Conservation (phyloP, 768 basidiomycete genomes). For the Rhodosporidiobolus sp. region DNA sequence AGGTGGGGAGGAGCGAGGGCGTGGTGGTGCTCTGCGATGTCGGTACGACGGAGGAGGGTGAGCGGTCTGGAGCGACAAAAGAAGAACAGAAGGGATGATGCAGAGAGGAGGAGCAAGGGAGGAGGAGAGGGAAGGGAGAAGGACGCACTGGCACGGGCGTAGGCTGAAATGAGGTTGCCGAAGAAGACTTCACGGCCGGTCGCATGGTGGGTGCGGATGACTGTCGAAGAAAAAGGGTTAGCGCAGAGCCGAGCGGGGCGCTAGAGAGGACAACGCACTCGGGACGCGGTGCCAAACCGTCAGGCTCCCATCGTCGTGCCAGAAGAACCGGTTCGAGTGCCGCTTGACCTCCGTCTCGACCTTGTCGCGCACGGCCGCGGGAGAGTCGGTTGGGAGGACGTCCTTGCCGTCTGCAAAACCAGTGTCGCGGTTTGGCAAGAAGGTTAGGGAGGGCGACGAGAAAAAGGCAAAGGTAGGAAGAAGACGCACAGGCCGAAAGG, state of each 20-base stretch:
- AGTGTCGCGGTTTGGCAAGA: no score
- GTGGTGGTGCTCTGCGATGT: conserved; percentile 1
- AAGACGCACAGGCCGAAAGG: background rate
- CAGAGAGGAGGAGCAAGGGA: background rate
- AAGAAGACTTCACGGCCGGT: conserved; percentile 5
- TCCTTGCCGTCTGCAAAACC: background rate
- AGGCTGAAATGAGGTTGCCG: conserved; percentile 3
- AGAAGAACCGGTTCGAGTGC: conserved; percentile 5
- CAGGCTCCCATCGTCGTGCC: conserved; percentile 7
- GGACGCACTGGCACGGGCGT: background rate
- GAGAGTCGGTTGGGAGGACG: background rate
- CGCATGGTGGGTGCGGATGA: conserved; percentile 1
- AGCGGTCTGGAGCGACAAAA: no score
- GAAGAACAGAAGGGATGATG: no score
- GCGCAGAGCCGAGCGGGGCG: no score
- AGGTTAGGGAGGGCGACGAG: background rate
- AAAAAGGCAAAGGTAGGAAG: no score
- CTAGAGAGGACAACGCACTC: background rate
- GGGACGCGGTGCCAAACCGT: background rate
- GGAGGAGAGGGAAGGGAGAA: background rate
- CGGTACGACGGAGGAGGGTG: no score
- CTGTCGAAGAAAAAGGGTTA: background rate
- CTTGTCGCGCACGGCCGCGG: background rate
- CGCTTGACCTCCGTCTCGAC: background rate
- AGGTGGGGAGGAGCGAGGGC: conserved; percentile 12